A percentile compares a stretch with the other conserved stretches of the same genome.
These are phyloP conservation scores for Yamadazyma ubonensis DNA, from an alignment of 805 yeast species.

Conservation along the genomic window DNA sequence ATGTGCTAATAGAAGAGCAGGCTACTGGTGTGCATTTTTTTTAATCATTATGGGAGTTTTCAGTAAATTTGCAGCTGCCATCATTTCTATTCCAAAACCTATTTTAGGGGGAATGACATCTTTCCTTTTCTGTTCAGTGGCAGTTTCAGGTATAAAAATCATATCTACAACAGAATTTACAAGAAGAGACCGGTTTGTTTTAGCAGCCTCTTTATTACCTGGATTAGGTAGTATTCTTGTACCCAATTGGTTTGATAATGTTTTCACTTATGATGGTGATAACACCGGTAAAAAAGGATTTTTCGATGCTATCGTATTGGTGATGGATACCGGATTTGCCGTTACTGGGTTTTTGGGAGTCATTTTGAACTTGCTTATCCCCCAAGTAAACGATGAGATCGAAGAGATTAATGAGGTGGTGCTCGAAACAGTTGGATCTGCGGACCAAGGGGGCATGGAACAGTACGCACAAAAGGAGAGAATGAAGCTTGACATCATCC, in stretches of 20 bases:
- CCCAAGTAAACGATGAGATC: slow-evolving; percentile 52
- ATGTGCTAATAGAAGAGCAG: slow-evolving; percentile 83
- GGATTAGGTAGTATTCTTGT: slow-evolving; percentile 70
- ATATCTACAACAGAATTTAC: slow-evolving; percentile 62
- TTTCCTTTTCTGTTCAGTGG: slow-evolving; percentile 72
- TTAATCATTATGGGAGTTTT: slow-evolving; percentile 83
- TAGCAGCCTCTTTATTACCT: slow-evolving; percentile 62
- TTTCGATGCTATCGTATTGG: slow-evolving; percentile 63
- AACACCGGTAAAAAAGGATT: slow-evolving; percentile 60
- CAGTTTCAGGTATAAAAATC: slow-evolving; percentile 70
- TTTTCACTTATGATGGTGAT: slow-evolving; percentile 65
- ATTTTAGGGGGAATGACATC: slow-evolving; percentile 84
- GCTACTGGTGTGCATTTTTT: slow-evolving; percentile 79
- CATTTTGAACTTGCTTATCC: slow-evolving; percentile 58
- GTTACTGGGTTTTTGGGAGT: slow-evolving; percentile 65
- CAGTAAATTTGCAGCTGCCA: slow-evolving; percentile 85
- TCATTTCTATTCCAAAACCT: slow-evolving; percentile 54
- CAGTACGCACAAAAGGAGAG: slow-evolving; percentile 33
- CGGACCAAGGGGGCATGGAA: slow-evolving; percentile 36
- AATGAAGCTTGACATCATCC: slow-evolving; percentile 25
- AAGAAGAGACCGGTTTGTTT: slow-evolving; percentile 70
- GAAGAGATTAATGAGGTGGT: slow-evolving; percentile 48
- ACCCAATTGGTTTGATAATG: slow-evolving; percentile 59
- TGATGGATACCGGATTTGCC: slow-evolving; percentile 74
- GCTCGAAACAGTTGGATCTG: slow-evolving; percentile 42